Evolutionary conservation across 768 basidiomycete species (phyloP).

Genomic region (Amanita exitialis): DNA sequence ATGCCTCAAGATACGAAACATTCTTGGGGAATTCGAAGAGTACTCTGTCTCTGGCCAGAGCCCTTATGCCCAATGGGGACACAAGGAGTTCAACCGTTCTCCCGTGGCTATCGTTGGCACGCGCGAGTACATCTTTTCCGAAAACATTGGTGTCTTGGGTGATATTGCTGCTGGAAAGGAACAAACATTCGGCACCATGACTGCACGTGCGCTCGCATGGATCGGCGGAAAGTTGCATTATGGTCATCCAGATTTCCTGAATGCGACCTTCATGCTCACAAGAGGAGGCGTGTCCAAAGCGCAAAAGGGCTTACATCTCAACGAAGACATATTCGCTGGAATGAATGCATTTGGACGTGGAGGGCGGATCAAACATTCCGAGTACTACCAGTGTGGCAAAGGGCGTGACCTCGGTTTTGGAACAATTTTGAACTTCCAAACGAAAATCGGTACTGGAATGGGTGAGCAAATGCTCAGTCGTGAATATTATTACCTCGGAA

Average conservation of each 20-base stretch:
- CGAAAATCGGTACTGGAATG: conserved; percentile 99
- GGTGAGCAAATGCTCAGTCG: conserved; percentile 99
- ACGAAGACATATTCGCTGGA: conserved; percentile 99
- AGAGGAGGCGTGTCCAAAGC: conserved; percentile 99
- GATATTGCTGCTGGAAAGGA: conserved; percentile 99
- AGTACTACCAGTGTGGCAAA: conserved; percentile 99
- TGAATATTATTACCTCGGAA: conserved; percentile 98
- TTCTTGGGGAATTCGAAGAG: conserved; percentile 96
- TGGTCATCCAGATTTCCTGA: conserved; percentile 98
- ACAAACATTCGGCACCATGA: conserved; percentile 99
- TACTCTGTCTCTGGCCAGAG: conserved; percentile 85
- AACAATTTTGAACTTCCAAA: conserved; percentile 99
- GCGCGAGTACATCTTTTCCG: conserved; percentile 99
- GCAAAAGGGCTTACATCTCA: conserved; percentile 95
- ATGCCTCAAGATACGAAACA: conserved; percentile 96
- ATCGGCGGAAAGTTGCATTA: conserved; percentile 98
- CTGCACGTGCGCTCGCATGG: conserved; percentile 90
- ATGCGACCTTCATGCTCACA: conserved; percentile 96
- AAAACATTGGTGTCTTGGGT: conserved; percentile 98
- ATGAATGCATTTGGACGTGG: conserved; percentile 99
- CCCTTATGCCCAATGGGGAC: conserved; percentile 93
- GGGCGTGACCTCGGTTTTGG: conserved; percentile 99
- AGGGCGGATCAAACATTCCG: conserved; percentile 98
- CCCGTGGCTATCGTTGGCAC: conserved; percentile 98
- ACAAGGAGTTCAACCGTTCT: conserved; percentile 82